Conservation (phyloP, 495 filamentous ascomycete species). For the Penicillium salamii region DNA sequence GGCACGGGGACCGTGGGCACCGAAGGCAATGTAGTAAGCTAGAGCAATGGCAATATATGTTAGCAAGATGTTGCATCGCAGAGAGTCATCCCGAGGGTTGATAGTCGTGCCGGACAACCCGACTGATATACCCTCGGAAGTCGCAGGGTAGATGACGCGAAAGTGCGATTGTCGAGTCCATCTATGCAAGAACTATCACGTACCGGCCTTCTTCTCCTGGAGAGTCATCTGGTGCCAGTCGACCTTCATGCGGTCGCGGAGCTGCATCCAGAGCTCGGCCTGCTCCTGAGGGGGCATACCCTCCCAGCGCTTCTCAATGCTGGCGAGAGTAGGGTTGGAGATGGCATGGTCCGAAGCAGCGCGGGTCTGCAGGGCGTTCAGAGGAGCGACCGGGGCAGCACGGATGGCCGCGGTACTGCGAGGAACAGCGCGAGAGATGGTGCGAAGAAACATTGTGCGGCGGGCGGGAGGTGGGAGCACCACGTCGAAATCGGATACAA, state of each 20-base stretch:
- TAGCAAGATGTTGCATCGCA: conserved; percentile 13
- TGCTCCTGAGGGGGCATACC: conserved; percentile 95
- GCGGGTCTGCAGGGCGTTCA: conserved; percentile 56
- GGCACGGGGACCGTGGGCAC: conserved; percentile 87
- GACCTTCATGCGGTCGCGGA: conserved; percentile 96
- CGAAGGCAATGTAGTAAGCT: conserved; percentile 99
- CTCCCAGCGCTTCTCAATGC: conserved; percentile 99
- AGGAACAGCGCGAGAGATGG: conserved; percentile 44
- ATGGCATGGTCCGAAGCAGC: conserved; percentile 79
- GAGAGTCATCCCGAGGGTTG: background rate
- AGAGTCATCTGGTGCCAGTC: conserved; percentile 93
- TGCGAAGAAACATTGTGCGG: conserved; percentile 50
- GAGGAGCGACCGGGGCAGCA: conserved; percentile 37
- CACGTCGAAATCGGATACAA: conserved; percentile 33
- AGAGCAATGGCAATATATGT: conserved; percentile 15
- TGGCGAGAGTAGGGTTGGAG: conserved; percentile 92
- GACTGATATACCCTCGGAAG: conserved; percentile 20
- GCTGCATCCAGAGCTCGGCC: conserved; percentile 96
- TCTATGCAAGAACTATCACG: conserved; percentile 36
- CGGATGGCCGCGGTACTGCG: conserved; percentile 46
- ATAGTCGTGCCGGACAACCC: background rate
- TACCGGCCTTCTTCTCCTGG: conserved; percentile 98
- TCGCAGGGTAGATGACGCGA: conserved; percentile 9
- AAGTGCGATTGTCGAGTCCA: background rate
- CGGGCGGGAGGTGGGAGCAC: conserved; percentile 31